A percentile compares a stretch with the other conserved stretches of the same genome.
Evolutionary conservation across 140 eudicot species (phyloP).

Genomic region (Erigeron philadelphicus): DNA sequence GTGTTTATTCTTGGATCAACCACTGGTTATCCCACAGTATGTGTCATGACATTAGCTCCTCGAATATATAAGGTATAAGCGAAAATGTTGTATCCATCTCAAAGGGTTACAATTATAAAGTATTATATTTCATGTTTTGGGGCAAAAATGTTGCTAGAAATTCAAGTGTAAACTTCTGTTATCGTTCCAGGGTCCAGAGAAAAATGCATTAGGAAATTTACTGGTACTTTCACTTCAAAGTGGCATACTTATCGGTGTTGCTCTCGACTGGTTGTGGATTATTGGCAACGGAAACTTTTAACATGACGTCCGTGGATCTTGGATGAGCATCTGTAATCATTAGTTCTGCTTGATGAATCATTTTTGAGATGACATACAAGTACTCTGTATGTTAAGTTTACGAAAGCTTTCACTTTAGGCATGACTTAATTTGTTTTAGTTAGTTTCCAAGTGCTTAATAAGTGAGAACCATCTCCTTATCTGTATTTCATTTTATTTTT

Average conservation of each 20-base stretch:
- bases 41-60: conserved; percentile 53
- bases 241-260: conserved; percentile 44
- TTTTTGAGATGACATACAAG: too few species aligned
- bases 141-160: background rate
- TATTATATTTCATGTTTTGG: too few species aligned
- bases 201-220: conserved; percentile 53
- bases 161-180: background rate
- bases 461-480: too few species aligned
- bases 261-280: conserved; percentile 63
- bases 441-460: too few species aligned
- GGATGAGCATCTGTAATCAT: too few species aligned
- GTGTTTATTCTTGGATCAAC: conserved; percentile 44
- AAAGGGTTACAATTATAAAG: background rate
- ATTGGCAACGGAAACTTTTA: conserved; percentile 33
- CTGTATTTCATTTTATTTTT: too few species aligned
- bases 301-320: too few species aligned
- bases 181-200: conserved; percentile 50
- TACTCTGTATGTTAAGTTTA: too few species aligned
- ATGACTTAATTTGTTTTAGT: too few species aligned
- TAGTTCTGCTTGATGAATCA: too few species aligned
- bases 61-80: conserved; percentile 43
- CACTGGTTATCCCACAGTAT: conserved; percentile 59
- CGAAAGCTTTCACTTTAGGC: too few species aligned
- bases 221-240: conserved; percentile 46
- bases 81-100: background rate